These are phyloP conservation scores for Phytopythium ostracodes DNA, from an alignment of 352 stramenopile genomes.

Conservation along the genomic window DNA sequence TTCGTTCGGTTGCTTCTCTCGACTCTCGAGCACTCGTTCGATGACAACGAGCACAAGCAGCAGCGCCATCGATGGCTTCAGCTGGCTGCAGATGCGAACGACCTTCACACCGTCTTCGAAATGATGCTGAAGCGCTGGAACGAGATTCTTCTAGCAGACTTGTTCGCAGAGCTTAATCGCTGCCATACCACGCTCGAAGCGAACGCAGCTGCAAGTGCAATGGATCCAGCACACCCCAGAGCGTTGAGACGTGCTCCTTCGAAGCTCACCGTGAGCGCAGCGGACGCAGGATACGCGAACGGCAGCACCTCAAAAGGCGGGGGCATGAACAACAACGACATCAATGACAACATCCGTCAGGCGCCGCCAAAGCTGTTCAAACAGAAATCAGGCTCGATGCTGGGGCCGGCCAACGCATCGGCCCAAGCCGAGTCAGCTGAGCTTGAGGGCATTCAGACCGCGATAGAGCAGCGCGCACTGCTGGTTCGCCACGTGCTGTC, in stretches of 20 bases:
- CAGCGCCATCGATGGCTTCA: constrained; percentile 43
- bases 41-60: constrained; percentile 7
- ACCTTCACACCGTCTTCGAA: constrained; percentile 56
- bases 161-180: constrained; percentile 32
- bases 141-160: constrained; percentile 52
- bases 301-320: neutral
- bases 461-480: constrained; percentile 66
- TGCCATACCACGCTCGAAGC: constrained; percentile 14
- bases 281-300: neutral
- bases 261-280: neutral
- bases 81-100: constrained; percentile 23
- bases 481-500: constrained; percentile 71
- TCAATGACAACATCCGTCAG: neutral
- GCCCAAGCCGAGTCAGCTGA: constrained; percentile 19
- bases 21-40: constrained; percentile 46
- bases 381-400: neutral
- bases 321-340: neutral
- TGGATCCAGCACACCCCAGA: constrained; percentile 4
- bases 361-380: neutral
- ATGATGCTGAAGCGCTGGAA: constrained; percentile 79
- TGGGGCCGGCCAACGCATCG: no score
- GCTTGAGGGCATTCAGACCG: constrained; percentile 43
- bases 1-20: constrained; percentile 63
- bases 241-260: constrained; percentile 3
- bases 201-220: neutral